phyloP scores from a whole-genome alignment of 2,329 filamentous ascomycete genomes.

The Madurella fahalii region DNA sequence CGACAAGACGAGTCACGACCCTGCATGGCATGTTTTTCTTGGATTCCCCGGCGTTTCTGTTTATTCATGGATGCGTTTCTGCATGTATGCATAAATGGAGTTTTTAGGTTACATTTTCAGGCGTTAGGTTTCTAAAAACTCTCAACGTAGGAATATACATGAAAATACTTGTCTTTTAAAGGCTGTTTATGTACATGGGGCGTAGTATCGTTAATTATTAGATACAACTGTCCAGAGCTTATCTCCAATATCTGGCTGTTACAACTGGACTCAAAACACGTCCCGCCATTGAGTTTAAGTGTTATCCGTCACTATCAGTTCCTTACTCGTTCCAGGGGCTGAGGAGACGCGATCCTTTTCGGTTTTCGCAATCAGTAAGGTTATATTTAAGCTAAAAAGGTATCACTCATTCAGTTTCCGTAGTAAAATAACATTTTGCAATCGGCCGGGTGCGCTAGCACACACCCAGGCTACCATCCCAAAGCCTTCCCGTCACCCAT shows the following conservation, averaged over 20 bases:
- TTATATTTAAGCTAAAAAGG: background rate
- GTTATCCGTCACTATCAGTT: too few relatives aligned
- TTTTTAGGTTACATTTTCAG: background rate
- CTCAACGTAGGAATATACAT: background rate
- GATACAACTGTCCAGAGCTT: too few relatives aligned
- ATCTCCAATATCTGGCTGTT: too few relatives aligned
- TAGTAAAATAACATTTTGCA: slow-evolving; percentile 11
- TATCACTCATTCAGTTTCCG: slow-evolving; percentile 15
- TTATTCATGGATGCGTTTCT: background rate
- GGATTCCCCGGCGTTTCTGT: background rate
- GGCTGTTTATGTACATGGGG: too few relatives aligned
- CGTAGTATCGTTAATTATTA: too few relatives aligned
- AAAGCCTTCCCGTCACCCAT: background rate
- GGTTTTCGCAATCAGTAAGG: too few relatives aligned
- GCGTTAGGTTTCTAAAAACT: background rate
- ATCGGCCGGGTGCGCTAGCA: background rate
- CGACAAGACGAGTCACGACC: background rate
- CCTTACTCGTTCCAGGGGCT: too few relatives aligned
- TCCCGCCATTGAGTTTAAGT: too few relatives aligned
- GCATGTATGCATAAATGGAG: background rate
- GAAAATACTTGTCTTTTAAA: background rate
- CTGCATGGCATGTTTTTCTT: background rate
- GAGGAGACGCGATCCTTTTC: too few relatives aligned
- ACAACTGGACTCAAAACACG: too few relatives aligned
- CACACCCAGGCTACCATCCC: too few relatives aligned